Percentiles rank a stretch among this genome's conserved stretches.
phyloP scores from a whole-genome alignment of 1,284 basidiomycete genomes.

The Lentinula novae-zelandiae region DNA sequence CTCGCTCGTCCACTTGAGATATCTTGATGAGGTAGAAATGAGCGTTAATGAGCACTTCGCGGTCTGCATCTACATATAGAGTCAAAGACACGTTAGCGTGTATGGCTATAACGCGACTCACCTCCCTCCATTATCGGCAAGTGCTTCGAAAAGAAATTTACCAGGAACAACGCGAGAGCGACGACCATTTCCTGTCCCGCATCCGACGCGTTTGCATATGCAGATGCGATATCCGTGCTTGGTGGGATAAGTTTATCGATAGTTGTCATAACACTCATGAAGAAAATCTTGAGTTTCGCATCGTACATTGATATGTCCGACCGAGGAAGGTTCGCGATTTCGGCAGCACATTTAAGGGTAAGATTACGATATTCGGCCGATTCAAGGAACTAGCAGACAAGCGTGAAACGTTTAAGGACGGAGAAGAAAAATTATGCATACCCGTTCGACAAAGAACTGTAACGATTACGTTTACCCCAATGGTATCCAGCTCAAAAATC shows the following conservation, averaged over 20 bases:
- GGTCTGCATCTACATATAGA: constrained; percentile 22
- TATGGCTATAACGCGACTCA: constrained; percentile 42
- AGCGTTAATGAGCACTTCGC: constrained; percentile 92
- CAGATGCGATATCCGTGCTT: constrained; percentile 90
- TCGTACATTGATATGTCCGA: constrained; percentile 70
- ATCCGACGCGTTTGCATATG: constrained; percentile 89
- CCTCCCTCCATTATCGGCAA: constrained; percentile 91
- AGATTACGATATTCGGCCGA: constrained; percentile 97
- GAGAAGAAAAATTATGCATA: constrained; percentile 37
- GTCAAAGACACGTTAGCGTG: background rate
- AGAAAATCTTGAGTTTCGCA: constrained; percentile 94
- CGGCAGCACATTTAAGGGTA: constrained; percentile 96
- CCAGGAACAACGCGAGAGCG: constrained; percentile 95
- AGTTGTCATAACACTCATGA: constrained; percentile 97
- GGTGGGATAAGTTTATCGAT: constrained; percentile 97
- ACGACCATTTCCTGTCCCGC: constrained; percentile 96
- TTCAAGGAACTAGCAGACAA: constrained; percentile 81
- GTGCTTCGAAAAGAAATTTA: constrained; percentile 93
- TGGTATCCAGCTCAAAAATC: constrained; percentile 99
- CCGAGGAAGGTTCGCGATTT: constrained; percentile 84
- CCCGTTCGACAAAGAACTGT: constrained; percentile 86
- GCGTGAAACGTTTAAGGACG: constrained; percentile 7
- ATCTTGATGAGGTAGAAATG: constrained; percentile 99
- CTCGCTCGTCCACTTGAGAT: constrained; percentile 96
- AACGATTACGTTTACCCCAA: constrained; percentile 98